These are phyloP conservation scores for Torulaspora microellipsoides DNA, from an alignment of 805 yeast genomes.

Conservation along the genomic window DNA sequence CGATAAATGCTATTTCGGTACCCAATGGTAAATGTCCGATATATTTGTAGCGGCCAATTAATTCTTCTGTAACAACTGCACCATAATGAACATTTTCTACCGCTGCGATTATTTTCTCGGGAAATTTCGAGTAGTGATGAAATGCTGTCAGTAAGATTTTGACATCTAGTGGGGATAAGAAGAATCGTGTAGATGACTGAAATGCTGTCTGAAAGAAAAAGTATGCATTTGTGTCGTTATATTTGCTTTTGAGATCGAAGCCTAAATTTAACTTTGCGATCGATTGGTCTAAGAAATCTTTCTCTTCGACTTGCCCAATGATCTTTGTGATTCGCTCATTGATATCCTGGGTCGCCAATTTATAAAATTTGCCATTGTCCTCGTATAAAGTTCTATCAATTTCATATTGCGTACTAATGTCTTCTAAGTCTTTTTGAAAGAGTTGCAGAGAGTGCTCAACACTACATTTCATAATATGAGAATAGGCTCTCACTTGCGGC, in stretches of 20 bases:
- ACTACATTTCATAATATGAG: conserved; percentile 69
- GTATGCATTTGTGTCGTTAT: conserved; percentile 44
- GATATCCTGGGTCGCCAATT: conserved; percentile 53
- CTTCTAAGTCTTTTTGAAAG: conserved; percentile 54
- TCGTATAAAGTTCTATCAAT: conserved; percentile 57
- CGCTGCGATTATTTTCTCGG: conserved; percentile 54
- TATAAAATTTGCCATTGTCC: conserved; percentile 52
- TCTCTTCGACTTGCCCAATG: conserved; percentile 27
- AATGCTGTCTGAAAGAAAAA: conserved; percentile 79
- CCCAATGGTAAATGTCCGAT: conserved; percentile 81
- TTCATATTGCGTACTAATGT: conserved; percentile 47
- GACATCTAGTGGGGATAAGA: conserved; percentile 74
- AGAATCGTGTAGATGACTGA: conserved; percentile 58
- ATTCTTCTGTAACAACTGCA: conserved; percentile 54
- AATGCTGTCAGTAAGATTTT: conserved; percentile 63
- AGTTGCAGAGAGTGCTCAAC: conserved; percentile 48
- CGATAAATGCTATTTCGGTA: conserved; percentile 76
- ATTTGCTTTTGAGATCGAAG: conserved; percentile 16
- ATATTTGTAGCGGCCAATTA: conserved; percentile 61
- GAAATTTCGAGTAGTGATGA: conserved; percentile 61
- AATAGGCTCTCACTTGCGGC: conserved; percentile 43
- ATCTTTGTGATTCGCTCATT: conserved; percentile 42
- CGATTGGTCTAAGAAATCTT: conserved; percentile 10
- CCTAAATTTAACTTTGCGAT: conserved; percentile 6
- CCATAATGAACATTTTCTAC: conserved; percentile 71